Conservation (phyloP, 768 basidiomycete species). For the Russula brevipes region DNA sequence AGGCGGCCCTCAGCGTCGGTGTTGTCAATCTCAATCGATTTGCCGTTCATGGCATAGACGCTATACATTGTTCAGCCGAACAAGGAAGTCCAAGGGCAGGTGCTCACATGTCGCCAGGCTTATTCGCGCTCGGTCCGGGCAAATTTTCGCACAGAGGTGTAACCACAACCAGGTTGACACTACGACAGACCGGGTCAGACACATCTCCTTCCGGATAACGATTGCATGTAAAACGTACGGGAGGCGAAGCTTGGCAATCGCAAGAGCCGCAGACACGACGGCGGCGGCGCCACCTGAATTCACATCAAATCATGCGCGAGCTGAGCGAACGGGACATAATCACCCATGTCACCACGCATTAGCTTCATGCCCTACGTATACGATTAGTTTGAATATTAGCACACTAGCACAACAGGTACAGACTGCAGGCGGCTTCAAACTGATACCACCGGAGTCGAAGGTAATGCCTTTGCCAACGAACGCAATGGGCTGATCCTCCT, state of each 20-base stretch:
- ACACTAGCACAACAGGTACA: slow-evolving; percentile 27
- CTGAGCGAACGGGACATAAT: slow-evolving; percentile 6
- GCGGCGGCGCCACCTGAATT: slow-evolving; percentile 68
- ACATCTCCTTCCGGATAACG: background rate
- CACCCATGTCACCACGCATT: slow-evolving; percentile 87
- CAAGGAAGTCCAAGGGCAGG: too few relatives aligned
- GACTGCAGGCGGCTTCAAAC: slow-evolving; percentile 69
- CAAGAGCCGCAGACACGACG: slow-evolving; percentile 65
- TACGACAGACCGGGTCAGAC: slow-evolving; percentile 28
- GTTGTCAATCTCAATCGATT: slow-evolving; percentile 81
- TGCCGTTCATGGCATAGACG: slow-evolving; percentile 83
- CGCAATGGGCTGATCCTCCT: slow-evolving; percentile 55
- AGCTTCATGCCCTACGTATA: slow-evolving; percentile 63
- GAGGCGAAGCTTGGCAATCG: slow-evolving; percentile 75
- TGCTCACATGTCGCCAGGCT: slow-evolving; percentile 79
- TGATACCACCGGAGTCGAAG: slow-evolving; percentile 86
- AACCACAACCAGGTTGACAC: slow-evolving; percentile 68
- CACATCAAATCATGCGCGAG: background rate
- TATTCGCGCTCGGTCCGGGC: slow-evolving; percentile 61
- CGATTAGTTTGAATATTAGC: background rate
- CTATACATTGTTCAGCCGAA: slow-evolving; percentile 35
- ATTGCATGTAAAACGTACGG: slow-evolving; percentile 47
- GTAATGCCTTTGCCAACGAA: slow-evolving; percentile 88
- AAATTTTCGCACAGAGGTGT: slow-evolving; percentile 83
- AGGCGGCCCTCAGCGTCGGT: slow-evolving; percentile 83